A percentile compares a stretch with the other conserved stretches of the same genome.
phyloP scores from a whole-genome alignment of 768 basidiomycete genomes.

The Lactarius vividus region DNA sequence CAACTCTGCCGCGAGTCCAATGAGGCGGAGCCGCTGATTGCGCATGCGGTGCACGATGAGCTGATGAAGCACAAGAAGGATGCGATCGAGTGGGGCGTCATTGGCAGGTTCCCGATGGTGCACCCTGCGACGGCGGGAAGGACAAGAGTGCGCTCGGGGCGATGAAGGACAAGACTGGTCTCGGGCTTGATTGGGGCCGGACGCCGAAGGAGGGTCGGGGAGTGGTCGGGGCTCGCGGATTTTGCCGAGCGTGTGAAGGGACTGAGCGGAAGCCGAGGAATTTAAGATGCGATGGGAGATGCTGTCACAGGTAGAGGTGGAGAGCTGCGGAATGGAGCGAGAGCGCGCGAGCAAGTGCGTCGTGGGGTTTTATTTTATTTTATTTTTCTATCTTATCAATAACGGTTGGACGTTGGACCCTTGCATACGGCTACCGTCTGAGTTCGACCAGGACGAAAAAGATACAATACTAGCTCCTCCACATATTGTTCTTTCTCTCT shows the following conservation, averaged over 20 bases:
- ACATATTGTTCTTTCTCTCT: not conserved
- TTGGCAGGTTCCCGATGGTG: conserved; percentile 53
- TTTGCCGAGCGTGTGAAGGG: conserved; percentile 88
- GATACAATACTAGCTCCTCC: conserved; percentile 21
- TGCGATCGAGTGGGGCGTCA: conserved; percentile 89
- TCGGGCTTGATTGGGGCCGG: conserved; percentile 71
- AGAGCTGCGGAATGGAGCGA: conserved; percentile 81
- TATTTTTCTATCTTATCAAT: conserved; percentile 6
- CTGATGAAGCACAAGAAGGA: conserved; percentile 94
- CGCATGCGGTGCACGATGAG: conserved; percentile 94
- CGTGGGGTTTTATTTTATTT: not conserved
- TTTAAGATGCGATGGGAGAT: conserved; percentile 86
- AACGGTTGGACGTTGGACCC: not conserved
- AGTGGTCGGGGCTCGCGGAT: conserved; percentile 79
- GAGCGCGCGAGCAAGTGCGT: conserved; percentile 75
- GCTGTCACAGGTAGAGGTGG: conserved; percentile 86
- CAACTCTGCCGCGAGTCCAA: conserved; percentile 81
- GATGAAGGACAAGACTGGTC: conserved; percentile 77
- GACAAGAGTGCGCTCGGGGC: conserved; percentile 45
- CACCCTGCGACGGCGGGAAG: conserved; percentile 29
- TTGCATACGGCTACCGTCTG: conserved; percentile 51
- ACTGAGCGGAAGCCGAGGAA: conserved; percentile 91
- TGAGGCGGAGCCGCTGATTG: conserved; percentile 85
- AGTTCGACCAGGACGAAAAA: conserved; percentile 33
- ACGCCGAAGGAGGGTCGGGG: conserved; percentile 69